phyloP scores from a whole-genome alignment of 2,329 filamentous ascomycete species.

The Fusarium longipes region DNA sequence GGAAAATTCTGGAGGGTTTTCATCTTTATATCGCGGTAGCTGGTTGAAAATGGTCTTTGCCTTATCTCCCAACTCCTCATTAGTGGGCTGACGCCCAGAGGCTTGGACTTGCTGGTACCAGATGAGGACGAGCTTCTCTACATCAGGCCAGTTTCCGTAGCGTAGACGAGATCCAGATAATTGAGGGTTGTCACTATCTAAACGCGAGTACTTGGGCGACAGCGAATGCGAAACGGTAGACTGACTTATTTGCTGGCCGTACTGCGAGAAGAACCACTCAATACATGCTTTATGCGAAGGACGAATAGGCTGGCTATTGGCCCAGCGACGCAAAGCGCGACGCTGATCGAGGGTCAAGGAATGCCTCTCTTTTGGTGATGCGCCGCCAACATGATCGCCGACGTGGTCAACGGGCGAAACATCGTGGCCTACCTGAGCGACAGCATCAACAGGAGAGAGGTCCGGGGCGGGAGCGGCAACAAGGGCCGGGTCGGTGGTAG shows the following conservation, averaged over 20 bases:
- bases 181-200: slow-evolving; percentile 69
- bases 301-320: slow-evolving; percentile 65
- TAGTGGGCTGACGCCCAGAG: slow-evolving; percentile 68
- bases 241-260: slow-evolving; percentile 70
- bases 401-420: slow-evolving; percentile 27
- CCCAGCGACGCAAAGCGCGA: slow-evolving; percentile 69
- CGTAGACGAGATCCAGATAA: slow-evolving; percentile 71
- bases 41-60: slow-evolving; percentile 69
- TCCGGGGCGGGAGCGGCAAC: slow-evolving; percentile 49
- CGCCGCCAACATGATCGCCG: slow-evolving; percentile 11
- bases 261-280: slow-evolving; percentile 70
- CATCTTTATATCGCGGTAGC: slow-evolving; percentile 69
- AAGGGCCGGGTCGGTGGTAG: slow-evolving; percentile 55
- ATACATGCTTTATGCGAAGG: slow-evolving; percentile 72
- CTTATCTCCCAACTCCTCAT: slow-evolving; percentile 72
- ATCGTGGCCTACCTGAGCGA: slow-evolving; percentile 38
- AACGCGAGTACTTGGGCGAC: slow-evolving; percentile 70
- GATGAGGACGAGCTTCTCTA: slow-evolving; percentile 67
- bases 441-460: slow-evolving; percentile 43
- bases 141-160: slow-evolving; percentile 73
- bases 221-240: slow-evolving; percentile 72
- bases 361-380: slow-evolving; percentile 61
- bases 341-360: slow-evolving; percentile 72
- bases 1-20: slow-evolving; percentile 70
- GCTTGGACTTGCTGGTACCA: slow-evolving; percentile 66